Base-by-base conservation (phyloP, 2,329 filamentous ascomycete species). In the Cryphonectria japonica region DNA sequence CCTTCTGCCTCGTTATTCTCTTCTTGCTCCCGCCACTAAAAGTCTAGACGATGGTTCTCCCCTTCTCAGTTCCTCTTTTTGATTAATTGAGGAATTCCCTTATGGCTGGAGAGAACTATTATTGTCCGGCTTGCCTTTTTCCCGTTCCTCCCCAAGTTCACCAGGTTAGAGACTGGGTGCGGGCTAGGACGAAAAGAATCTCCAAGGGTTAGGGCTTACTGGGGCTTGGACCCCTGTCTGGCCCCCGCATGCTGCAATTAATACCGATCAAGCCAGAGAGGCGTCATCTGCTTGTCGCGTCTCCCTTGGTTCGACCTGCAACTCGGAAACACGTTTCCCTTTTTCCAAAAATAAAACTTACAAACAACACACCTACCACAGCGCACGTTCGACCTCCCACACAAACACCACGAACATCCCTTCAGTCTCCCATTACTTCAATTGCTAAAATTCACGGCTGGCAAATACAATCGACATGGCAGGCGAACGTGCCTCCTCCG, bases 401-500 rank as follows among this genome's bases (percentile, higher is more conserved):
- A 64, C 22, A 37, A 19, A 1, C 60, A 46, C 22, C 37, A 39
- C 37, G 2, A 46, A 2, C 59, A 14, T 13, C n/a, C 13, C 57
- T 16, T 7, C 59, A 62, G 34, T 39, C 59, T 32, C 26, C 60
- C 34, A 22, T 22, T 16, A 29, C 41, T 22, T n/a, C 62, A 29
- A 50, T 34, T 32, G 61, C 62, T 3, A 32, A 11, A 29, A 29
- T 1, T 16, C 8, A 41, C 39, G n/a, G 43, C 41, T 39, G 64
- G 46, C 50, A n/a, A 14, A 14, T 7, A 26, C 4, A 32, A 43
- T 64, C 57, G 26, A 34, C 54, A 73, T 73, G 71, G 69, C 71
- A 59, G 59, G 71, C 71, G 66, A 73, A 57, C 71, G 71, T 59
- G 64, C 69, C 26, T 73, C 71, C 52, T 70, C 71, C 67, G 71